Percentiles rank a stretch among this genome's conserved stretches.
Evolutionary conservation across 805 yeast genomes (phyloP).

Genomic region (Zygosaccharomyces bailii): DNA sequence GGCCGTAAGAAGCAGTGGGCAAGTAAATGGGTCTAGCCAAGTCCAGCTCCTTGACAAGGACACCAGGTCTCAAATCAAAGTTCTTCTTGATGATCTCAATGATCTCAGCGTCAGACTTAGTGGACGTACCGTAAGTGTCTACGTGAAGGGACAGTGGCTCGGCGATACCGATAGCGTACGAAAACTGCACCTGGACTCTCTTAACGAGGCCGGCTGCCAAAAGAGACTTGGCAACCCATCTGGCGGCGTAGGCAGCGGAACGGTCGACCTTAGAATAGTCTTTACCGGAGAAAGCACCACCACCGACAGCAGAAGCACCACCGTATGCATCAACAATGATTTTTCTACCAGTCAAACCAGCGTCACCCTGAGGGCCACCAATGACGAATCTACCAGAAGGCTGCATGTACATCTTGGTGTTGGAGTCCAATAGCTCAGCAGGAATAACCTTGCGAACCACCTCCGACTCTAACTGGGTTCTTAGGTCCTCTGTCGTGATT

Average conservation of each 20-base stretch:
- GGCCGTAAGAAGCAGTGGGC: slow-evolving; percentile 99
- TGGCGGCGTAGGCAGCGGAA: slow-evolving; percentile 99
- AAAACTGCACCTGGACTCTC: slow-evolving; percentile 97
- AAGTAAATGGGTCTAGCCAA: slow-evolving; percentile 98
- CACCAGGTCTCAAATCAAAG: slow-evolving; percentile 99
- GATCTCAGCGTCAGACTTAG: slow-evolving; percentile 82
- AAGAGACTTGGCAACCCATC: slow-evolving; percentile 99
- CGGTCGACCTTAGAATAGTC: slow-evolving; percentile 99
- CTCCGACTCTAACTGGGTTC: slow-evolving; percentile 72
- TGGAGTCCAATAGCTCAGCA: slow-evolving; percentile 82
- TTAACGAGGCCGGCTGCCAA: slow-evolving; percentile 92
- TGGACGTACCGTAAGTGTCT: slow-evolving; percentile 97
- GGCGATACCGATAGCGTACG: slow-evolving; percentile 99
- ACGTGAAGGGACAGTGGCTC: slow-evolving; percentile 98
- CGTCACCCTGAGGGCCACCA: slow-evolving; percentile 99
- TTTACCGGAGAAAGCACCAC: slow-evolving; percentile 99
- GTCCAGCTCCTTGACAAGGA: slow-evolving; percentile 91
- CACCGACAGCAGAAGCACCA: slow-evolving; percentile 99
- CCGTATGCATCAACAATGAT: slow-evolving; percentile 99
- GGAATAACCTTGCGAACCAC: slow-evolving; percentile 92
- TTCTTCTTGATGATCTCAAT: slow-evolving; percentile 88
- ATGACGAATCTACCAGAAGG: slow-evolving; percentile 99
- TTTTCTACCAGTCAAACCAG: slow-evolving; percentile 99
- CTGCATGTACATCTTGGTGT: slow-evolving; percentile 96
- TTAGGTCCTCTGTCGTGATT: slow-evolving; percentile 88